Conservation (phyloP, 805 yeast species). For the Yamadazyma scolyti region DNA sequence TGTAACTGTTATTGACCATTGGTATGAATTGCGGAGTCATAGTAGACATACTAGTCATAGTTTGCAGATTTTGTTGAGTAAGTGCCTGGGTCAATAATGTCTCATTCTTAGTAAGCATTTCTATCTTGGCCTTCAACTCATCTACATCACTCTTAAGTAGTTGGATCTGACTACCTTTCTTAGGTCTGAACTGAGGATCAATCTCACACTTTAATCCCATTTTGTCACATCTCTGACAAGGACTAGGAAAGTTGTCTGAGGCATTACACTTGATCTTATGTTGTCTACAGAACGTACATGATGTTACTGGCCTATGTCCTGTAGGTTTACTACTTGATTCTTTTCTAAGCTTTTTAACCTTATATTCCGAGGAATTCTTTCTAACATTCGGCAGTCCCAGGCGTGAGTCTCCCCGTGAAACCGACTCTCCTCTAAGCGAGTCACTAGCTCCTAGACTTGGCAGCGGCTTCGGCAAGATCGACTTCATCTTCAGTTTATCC, state of each 20-base stretch:
- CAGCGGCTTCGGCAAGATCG: conserved; percentile 41
- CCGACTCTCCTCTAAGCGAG: conserved; percentile 9
- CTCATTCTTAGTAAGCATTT: conserved; percentile 60
- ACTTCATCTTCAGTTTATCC: conserved; percentile 39
- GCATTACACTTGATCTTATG: conserved; percentile 95
- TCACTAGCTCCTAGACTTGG: conserved; percentile 12
- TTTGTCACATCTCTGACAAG: conserved; percentile 79
- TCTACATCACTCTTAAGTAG: conserved; percentile 80
- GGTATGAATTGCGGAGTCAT: neutral
- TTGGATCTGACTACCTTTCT: conserved; percentile 88
- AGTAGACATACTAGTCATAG: neutral
- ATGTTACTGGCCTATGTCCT: conserved; percentile 80
- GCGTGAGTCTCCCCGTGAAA: conserved; percentile 5
- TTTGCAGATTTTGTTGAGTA: conserved; percentile 34
- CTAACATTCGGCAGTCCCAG: conserved; percentile 5
- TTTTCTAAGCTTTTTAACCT: conserved; percentile 14
- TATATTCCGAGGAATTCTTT: conserved; percentile 5
- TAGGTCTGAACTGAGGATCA: conserved; percentile 88
- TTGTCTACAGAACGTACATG: conserved; percentile 92
- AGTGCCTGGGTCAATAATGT: conserved; percentile 63
- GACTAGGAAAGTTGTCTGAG: conserved; percentile 70
- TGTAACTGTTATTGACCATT: conserved; percentile 1
- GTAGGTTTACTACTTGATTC: conserved; percentile 14
- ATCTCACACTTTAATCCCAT: conserved; percentile 81
- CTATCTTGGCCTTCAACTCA: conserved; percentile 70